Evolutionary conservation across 192 early-diverging fungal species (phyloP).

Genomic region (Coemansia sp.): DNA sequence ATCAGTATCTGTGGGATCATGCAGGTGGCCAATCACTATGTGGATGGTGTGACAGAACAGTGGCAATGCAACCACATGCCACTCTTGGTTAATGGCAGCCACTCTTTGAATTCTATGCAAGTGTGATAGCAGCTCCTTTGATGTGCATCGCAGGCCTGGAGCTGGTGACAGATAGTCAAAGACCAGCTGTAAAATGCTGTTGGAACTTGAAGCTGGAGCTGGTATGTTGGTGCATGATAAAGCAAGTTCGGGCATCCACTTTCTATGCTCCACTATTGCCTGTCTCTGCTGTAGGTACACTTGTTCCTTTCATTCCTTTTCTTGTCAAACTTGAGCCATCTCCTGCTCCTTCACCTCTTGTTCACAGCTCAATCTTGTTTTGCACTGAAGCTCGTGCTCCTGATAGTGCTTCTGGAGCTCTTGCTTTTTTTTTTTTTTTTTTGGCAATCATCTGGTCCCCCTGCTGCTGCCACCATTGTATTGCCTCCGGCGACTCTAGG

Average conservation of each 20-base stretch:
- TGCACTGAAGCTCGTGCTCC: too few species aligned
- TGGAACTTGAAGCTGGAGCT: not conserved
- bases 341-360: too few species aligned
- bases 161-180: not conserved
- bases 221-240: too few species aligned
- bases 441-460: not conserved
- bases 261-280: too few species aligned
- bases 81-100: constrained; percentile 3
- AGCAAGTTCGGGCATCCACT: too few species aligned
- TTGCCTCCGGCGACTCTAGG: not conserved
- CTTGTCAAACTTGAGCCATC: too few species aligned
- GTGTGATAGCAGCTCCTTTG: not conserved
- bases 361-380: too few species aligned
- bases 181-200: not conserved
- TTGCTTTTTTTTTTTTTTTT: not conserved
- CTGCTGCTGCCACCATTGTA: not conserved
- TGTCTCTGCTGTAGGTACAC: too few species aligned
- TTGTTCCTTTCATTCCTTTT: too few species aligned
- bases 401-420: not conserved
- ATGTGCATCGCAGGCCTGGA: not conserved
- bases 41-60: too few species aligned
- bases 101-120: not conserved
- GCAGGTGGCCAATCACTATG: too few species aligned
- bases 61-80: constrained; percentile 1
- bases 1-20: too few species aligned